Evolutionary conservation across 257 asterid genomes (phyloP).

Genomic region (Avicennia marina): DNA sequence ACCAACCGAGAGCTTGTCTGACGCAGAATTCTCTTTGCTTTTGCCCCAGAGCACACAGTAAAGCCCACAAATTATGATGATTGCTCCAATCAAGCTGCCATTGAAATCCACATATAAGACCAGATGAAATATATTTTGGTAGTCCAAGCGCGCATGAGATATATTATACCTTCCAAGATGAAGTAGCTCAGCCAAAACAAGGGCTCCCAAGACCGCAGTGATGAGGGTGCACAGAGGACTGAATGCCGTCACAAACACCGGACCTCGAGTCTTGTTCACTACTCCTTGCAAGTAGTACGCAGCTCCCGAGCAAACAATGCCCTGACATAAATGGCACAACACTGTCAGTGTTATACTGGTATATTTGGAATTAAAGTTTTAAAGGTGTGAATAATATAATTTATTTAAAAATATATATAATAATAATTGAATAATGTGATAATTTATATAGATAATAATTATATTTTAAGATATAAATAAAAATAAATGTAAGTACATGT

Average conservation of each 20-base stretch:
- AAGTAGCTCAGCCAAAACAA: constrained; percentile 61
- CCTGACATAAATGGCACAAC: constrained; percentile 34
- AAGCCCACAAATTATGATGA: constrained; percentile 60
- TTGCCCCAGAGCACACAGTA: constrained; percentile 86
- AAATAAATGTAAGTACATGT: no score
- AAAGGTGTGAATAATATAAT: no score
- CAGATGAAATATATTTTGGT: neutral
- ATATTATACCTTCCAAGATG: constrained; percentile 77
- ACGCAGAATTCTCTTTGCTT: constrained; percentile 39
- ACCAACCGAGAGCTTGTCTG: neutral
- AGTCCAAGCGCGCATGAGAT: neutral
- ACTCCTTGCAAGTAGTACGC: constrained; percentile 86
- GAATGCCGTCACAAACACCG: constrained; percentile 90
- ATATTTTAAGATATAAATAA: no score
- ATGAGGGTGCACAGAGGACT: constrained; percentile 88
- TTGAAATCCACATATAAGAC: neutral
- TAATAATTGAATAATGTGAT: no score
- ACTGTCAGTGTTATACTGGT: no score
- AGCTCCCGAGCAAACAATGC: constrained; percentile 80
- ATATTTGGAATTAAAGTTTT: no score
- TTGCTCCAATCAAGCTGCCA: constrained; percentile 68
- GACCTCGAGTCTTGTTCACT: constrained; percentile 69
- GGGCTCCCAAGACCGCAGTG: constrained; percentile 73
- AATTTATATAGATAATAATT: no score
- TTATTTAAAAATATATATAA: no score